Evolutionary conservation across 106 monocot species (phyloP), one percentile per base, ranked within the genome.

Genomic region (Dendrobium officinale): DNA sequence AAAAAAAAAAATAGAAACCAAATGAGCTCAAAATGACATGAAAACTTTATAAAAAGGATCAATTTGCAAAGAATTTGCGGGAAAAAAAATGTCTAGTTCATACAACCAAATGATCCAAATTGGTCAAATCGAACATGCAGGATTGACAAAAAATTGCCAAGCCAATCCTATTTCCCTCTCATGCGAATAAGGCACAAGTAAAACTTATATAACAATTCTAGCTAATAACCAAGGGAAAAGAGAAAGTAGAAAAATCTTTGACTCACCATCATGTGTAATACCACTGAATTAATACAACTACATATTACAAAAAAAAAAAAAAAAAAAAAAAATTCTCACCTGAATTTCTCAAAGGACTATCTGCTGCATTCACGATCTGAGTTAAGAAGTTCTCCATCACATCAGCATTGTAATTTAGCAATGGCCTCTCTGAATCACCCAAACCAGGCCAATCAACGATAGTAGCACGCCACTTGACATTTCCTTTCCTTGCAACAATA

Each of bases 381-480:
- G 88, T 79, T 82, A 98, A 78, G 77, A 98, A 98, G 54, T 88
- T 80, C 80, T 98, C 97, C 97, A 98, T 92, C 51, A 98, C 84
- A 86, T 98, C 92, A 78, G 91, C 92, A 91, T 86, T 92, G 79
- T 98, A 98, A 78, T 98, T 83, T 2, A 98, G 79, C 18, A 88
- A 84, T 27, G 94, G 94, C 70, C 97, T 85, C 66, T 98, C 97
- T 11, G 97, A 98, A 82, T 86, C 94, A 19, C 97, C 94, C 77
- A 98, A 86, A 72, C 97, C 97, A 51, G 97, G 97, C 97, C 97
- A 98, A 81, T 98, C 97, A 67, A 94, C 97, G 55, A 98, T 94
- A 49, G 91, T 89, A 82, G 89, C 89, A 76, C 81, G 89, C 83
- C 91, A 94, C 33, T 81, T 82, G 20, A 75, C 73, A 54, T 86